Evolutionary conservation across 2,329 filamentous ascomycete genomes (phyloP).

Genomic region (Penicillium sp.): DNA sequence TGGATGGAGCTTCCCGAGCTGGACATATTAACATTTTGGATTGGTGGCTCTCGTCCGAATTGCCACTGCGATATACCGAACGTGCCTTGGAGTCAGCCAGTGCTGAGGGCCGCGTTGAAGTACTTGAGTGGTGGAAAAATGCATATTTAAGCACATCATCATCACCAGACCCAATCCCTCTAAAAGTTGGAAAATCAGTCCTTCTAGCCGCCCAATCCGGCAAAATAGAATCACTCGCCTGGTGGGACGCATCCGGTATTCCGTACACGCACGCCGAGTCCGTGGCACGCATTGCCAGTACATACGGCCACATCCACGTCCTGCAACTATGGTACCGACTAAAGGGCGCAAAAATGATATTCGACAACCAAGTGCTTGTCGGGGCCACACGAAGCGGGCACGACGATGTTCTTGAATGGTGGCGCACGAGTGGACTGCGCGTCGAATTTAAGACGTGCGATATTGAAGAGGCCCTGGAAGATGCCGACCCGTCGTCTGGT

Average conservation of each 20-base stretch:
- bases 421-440: slow-evolving; percentile 66
- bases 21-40: slow-evolving; percentile 82
- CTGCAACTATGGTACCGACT: slow-evolving; percentile 77
- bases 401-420: slow-evolving; percentile 84
- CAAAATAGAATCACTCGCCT: slow-evolving; percentile 70
- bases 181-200: slow-evolving; percentile 81
- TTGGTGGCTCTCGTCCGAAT: slow-evolving; percentile 82
- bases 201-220: slow-evolving; percentile 81
- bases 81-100: slow-evolving; percentile 83
- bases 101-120: slow-evolving; percentile 74
- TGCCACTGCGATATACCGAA: slow-evolving; percentile 81
- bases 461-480: slow-evolving; percentile 90
- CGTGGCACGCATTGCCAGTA: slow-evolving; percentile 78
- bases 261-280: slow-evolving; percentile 75
- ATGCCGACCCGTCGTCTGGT: slow-evolving; percentile 62
- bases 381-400: slow-evolving; percentile 85
- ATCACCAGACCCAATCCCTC: slow-evolving; percentile 46
- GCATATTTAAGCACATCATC: slow-evolving; percentile 57
- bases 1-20: slow-evolving; percentile 81
- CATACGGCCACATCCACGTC: slow-evolving; percentile 78
- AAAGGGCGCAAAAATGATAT: slow-evolving; percentile 72
- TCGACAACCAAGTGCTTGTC: slow-evolving; percentile 78
- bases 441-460: slow-evolving; percentile 95
- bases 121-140: slow-evolving; percentile 90
- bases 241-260: slow-evolving; percentile 83